Evolutionary conservation across 176 grass and related monocot species (phyloP), one percentile per base, ranked within the genome.

Genomic region (Hordeum vulgare): DNA sequence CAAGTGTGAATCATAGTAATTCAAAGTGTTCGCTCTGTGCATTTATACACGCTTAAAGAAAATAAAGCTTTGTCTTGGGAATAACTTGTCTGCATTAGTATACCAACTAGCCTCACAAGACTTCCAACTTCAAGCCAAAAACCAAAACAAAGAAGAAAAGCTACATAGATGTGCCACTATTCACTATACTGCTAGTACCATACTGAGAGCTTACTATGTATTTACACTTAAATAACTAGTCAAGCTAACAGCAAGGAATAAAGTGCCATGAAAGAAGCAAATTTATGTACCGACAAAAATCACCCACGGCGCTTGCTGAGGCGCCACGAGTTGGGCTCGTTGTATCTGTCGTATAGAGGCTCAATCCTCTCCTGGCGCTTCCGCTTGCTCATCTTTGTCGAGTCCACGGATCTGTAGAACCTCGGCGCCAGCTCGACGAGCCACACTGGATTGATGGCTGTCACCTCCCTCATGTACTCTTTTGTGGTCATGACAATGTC

Each of bases 311-410:
- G 85, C 44, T 93, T 93, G 74, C 88, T 93, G 13, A 90, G 76
- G 33, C 91, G 91, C 91, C 88, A 83, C 3, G 86, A 88, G 54
- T 83, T 88, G 21, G 86, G 92, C 35, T 94, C 89, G 1, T 80
- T 73, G 25, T 85, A 73, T 29, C 86, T 80, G 34, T 91, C 89
- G 14, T 91, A 91, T 9, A 94, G 80, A 24, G 92, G 89, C 33
- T 94, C 92, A 0, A 91, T 89, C 69, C 89, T 86, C n/a, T 94
- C 89, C 23, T 89, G 92, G n/a, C 76, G n/a, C 66, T 94, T 89
- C 71, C 86, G 61, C 66, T 91, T 94, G 59, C 89, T 94, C 36
- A 94, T 83, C 53, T 89, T 89, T 0, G 71, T 54, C 1, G 71
- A 80, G 64, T 94, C 89, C 27, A 81, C 57, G 34, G 75, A 57